Evolutionary conservation across 352 stramenopile species (phyloP).

Genomic region (Blastocystis sp.): DNA sequence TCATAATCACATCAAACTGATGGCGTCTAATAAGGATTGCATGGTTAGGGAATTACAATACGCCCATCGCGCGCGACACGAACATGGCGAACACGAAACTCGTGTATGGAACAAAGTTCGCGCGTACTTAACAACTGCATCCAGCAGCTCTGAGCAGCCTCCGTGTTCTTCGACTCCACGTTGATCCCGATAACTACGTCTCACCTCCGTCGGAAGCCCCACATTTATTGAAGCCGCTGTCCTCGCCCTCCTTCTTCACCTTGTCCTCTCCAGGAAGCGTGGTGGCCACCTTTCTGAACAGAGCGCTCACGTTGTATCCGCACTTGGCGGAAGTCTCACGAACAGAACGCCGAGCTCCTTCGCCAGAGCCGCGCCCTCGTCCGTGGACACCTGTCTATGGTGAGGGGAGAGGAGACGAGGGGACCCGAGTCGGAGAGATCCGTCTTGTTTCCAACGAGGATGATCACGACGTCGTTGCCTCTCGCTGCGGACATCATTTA

Average conservation of each 20-base stretch:
- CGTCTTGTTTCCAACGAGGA: conserved; percentile 99
- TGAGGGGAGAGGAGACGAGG: conserved; percentile 68
- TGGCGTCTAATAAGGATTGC: background rate
- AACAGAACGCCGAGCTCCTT: conserved; percentile 97
- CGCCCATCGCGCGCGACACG: background rate
- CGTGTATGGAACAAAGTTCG: conserved; percentile 39
- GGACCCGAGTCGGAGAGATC: conserved; percentile 91
- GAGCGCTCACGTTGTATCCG: conserved; percentile 87
- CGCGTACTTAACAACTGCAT: conserved; percentile 54
- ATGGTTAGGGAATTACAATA: conserved; percentile 56
- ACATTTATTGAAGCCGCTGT: conserved; percentile 67
- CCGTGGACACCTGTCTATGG: conserved; percentile 86
- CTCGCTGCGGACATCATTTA: conserved; percentile 95
- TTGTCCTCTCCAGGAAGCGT: conserved; percentile 83
- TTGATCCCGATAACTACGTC: conserved; percentile 67
- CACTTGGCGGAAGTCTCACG: conserved; percentile 98
- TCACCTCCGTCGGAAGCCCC: background rate
- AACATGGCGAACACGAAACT: background rate
- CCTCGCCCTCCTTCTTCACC: conserved; percentile 59
- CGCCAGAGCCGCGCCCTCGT: conserved; percentile 94
- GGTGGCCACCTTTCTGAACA: conserved; percentile 96
- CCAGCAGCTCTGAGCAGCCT: conserved; percentile 31
- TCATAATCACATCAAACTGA: conserved; percentile 12
- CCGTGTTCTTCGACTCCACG: conserved; percentile 58
- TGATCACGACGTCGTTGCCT: conserved; percentile 97